Evolutionary conservation across 192 early-diverging fungal genomes (phyloP).

Genomic region (Chytriomyces sp.): DNA sequence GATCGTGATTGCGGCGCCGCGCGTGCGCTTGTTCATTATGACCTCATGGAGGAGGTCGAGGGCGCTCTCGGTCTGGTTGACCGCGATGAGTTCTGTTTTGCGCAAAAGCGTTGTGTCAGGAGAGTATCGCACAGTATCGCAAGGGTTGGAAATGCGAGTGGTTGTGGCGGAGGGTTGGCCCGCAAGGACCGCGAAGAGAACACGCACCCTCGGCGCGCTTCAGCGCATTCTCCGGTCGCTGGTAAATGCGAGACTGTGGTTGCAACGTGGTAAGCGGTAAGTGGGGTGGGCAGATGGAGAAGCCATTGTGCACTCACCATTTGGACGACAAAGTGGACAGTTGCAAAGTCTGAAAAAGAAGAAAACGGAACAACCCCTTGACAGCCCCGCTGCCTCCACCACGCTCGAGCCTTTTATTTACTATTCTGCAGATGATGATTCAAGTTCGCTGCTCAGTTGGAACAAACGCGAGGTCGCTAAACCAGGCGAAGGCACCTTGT

Average conservation of each 20-base stretch:
- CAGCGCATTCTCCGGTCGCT: constrained; percentile 83
- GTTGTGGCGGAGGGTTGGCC: background rate
- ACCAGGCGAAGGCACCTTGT: no score
- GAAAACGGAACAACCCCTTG: no score
- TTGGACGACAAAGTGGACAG: no score
- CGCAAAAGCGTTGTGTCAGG: constrained; percentile 10
- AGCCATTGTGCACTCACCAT: background rate
- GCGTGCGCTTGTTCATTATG: constrained; percentile 86
- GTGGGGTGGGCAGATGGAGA: background rate
- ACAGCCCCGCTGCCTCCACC: no score
- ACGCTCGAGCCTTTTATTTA: no score
- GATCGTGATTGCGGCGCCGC: constrained; percentile 72
- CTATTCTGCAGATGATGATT: no score
- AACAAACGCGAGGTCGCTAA: no score
- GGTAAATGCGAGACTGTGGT: constrained; percentile 48
- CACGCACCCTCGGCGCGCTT: constrained; percentile 79
- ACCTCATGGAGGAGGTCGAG: constrained; percentile 89
- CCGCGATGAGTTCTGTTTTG: constrained; percentile 73
- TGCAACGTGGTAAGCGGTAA: background rate
- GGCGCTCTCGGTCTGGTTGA: constrained; percentile 81
- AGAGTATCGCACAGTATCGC: background rate
- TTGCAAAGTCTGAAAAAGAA: no score
- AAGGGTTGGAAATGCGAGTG: background rate
- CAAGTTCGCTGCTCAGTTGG: no score
- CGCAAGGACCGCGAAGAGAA: background rate